Conservation (phyloP, 257 asterid species). For the Echites panduratus region DNA sequence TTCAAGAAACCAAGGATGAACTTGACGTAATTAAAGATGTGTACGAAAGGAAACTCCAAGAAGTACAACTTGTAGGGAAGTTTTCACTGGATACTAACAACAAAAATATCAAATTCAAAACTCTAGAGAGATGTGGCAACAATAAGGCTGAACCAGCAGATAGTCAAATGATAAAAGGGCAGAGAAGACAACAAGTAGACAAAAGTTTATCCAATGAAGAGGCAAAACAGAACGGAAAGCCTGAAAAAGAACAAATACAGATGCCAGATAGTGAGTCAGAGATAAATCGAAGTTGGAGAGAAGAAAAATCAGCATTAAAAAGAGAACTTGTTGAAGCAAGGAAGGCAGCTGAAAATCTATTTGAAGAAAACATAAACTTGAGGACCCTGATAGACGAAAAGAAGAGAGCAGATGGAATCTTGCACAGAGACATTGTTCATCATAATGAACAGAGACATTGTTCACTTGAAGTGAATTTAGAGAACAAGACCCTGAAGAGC, state of each 20-base stretch:
- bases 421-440: slow-evolving; percentile 52
- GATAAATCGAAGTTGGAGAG: slow-evolving; percentile 30
- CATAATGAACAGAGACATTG: slow-evolving; percentile 45
- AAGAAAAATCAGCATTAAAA: slow-evolving; percentile 50
- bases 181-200: slow-evolving; percentile 6
- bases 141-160: not conserved
- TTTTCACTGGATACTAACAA: not conserved
- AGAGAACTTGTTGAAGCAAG: slow-evolving; percentile 41
- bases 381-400: slow-evolving; percentile 54
- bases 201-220: not conserved
- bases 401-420: slow-evolving; percentile 51
- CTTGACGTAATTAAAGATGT: slow-evolving; percentile 34
- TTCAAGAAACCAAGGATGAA: slow-evolving; percentile 50
- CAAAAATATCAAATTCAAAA: not conserved
- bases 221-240: slow-evolving; percentile 1
- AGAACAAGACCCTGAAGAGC: slow-evolving; percentile 56
- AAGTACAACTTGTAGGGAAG: slow-evolving; percentile 15
- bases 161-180: slow-evolving; percentile 1
- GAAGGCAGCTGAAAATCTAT: slow-evolving; percentile 49
- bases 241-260: slow-evolving; percentile 23
- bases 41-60: slow-evolving; percentile 33
- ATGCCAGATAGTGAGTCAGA: slow-evolving; percentile 28
- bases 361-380: slow-evolving; percentile 39
- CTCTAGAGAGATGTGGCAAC: not conserved
- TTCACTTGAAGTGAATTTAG: slow-evolving; percentile 41